Evolutionary conservation across 1,284 basidiomycete species (phyloP).

Genomic region (Hymenochaete sp.): DNA sequence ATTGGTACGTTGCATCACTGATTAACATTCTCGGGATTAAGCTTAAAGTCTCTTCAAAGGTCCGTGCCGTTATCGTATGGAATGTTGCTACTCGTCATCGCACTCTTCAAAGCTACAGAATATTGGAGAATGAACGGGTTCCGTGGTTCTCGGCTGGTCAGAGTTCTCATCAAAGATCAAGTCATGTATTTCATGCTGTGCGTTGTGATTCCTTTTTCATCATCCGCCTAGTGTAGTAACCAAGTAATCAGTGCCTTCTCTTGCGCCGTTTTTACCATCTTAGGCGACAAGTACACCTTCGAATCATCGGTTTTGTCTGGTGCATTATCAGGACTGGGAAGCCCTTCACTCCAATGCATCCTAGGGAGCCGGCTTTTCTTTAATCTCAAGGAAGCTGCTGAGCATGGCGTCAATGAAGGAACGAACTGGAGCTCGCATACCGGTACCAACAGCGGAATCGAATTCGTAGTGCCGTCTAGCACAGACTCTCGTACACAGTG

Average conservation of each 20-base stretch:
- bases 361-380: conserved; percentile 6
- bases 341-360: conserved; percentile 2
- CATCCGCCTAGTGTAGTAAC: too few relatives aligned
- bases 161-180: conserved; percentile 6
- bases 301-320: not conserved
- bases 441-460: not conserved
- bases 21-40: too few relatives aligned
- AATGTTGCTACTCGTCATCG: not conserved
- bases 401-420: conserved; percentile 5
- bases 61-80: conserved; percentile 1
- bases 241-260: not conserved
- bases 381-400: conserved; percentile 8
- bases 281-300: not conserved
- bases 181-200: conserved; percentile 3
- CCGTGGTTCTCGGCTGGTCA: conserved; percentile 1
- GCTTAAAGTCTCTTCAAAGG: too few relatives aligned
- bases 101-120: not conserved
- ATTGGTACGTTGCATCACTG: not conserved
- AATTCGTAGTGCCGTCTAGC: too few relatives aligned
- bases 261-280: not conserved
- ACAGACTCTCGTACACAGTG: too few relatives aligned
- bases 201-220: not conserved
- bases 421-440: conserved; percentile 2
- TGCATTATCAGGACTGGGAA: not conserved
- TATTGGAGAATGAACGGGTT: conserved; percentile 1